Evolutionary conservation across 208 protist species (phyloP), one percentile per base, ranked within the genome.

Genomic region (Crithidia acanthocephali): DNA sequence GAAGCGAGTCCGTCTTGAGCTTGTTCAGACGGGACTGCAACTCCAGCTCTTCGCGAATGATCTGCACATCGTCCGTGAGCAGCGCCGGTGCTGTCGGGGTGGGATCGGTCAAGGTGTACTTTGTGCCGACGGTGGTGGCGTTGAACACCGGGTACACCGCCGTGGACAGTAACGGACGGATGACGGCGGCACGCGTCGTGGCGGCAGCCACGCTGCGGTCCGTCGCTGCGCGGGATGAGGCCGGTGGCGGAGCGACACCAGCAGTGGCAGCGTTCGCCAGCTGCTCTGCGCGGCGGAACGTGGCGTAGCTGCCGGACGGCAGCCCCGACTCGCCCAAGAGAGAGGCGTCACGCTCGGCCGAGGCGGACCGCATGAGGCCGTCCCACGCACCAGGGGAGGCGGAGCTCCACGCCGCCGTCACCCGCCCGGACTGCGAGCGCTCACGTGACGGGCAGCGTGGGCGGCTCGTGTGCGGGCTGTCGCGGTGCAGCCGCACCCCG

Each of bases 1-100:
- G 57, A 18, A 60, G 33, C 5, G 55, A 56, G 20, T 72, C 72
- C 23, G 44, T 40, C 65, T 72, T 72, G 6, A 78, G 53, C 32
- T 48, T 57, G 25, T 35, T 51, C 2, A 78, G 68, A 2, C 45
- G 45, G n/a, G 11, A 27, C 25, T 63, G 67, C 37, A 74, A 61
- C 42, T 68, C 57, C 22, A 74, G 55, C 56, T 72, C 51, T n/a
- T 71, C 71, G n/a, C 58, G 23, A 20, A 75, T 52, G 30, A 69
- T 53, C 37, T 59, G 71, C 16, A 20, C 30, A 0, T 55, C 44
- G 15, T 48, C 58, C 2, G 23, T 37, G 25, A 15, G 10, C 28
- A 42, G 4, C 7, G 58, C 22, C 64, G 33, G 42, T 15, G 25
- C 6, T 9, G 64, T 13, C 4, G 64, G 22, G 1, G 4, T 23